Percentiles rank a stretch among this genome's conserved stretches.
phyloP scores from a whole-genome alignment of 1,284 basidiomycete species.

The Tremellales sp. region DNA sequence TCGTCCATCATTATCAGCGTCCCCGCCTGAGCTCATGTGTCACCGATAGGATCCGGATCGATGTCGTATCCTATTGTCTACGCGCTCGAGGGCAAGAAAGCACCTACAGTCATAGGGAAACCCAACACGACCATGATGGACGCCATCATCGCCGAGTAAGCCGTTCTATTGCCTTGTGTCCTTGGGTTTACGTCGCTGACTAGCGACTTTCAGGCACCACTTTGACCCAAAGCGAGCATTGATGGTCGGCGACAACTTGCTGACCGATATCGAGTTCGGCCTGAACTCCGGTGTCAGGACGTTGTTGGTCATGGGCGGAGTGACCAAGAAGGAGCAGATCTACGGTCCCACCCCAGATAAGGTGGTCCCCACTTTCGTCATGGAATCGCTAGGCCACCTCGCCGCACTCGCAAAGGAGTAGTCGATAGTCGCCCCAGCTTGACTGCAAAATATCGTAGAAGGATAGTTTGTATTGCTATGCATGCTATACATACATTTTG shows the following conservation, averaged over 20 bases:
- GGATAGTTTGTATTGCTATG: not conserved
- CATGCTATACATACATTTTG: constrained; percentile 1
- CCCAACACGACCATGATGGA: constrained; percentile 90
- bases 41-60: constrained; percentile 58
- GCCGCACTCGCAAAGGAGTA: constrained; percentile 34
- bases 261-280: constrained; percentile 85
- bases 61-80: constrained; percentile 77
- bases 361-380: constrained; percentile 77
- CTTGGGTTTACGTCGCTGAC: no score
- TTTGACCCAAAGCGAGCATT: constrained; percentile 81
- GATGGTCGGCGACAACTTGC: constrained; percentile 92
- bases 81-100: constrained; percentile 53
- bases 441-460: constrained; percentile 4
- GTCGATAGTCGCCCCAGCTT: not conserved
- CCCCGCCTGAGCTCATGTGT: not conserved
- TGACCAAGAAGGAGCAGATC: constrained; percentile 67
- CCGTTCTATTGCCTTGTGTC: constrained; percentile 11
- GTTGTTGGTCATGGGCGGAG: constrained; percentile 89
- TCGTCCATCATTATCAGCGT: constrained; percentile 22
- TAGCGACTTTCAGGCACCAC: constrained; percentile 59
- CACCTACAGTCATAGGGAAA: constrained; percentile 83
- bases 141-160: constrained; percentile 89
- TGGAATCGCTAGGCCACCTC: constrained; percentile 73
- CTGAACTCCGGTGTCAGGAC: constrained; percentile 79
- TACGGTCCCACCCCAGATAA: constrained; percentile 63